A percentile compares a stretch with the other conserved stretches of the same genome.
phyloP scores from a whole-genome alignment of 2,329 filamentous ascomycete genomes.

The Colletotrichum costaricense region DNA sequence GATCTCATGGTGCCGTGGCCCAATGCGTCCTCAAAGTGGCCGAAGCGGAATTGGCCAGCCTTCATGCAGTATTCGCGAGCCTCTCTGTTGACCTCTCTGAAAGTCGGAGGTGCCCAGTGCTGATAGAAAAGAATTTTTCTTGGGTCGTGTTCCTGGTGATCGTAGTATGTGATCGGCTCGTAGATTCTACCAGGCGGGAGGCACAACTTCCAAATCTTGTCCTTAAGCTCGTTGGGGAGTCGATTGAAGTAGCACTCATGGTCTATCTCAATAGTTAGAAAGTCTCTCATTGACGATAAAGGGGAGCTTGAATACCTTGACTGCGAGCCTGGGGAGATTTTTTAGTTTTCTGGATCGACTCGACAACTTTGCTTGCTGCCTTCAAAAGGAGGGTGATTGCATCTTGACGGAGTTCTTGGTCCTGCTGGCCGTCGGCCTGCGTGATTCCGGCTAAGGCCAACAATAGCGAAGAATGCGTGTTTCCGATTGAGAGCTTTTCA shows the following conservation, averaged over 20 bases:
- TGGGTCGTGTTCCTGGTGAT: background rate
- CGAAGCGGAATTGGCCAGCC: background rate
- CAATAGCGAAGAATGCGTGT: background rate
- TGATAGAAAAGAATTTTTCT: background rate
- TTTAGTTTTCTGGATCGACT: background rate
- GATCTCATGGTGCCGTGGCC: background rate
- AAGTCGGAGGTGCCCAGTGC: background rate
- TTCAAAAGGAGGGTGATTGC: background rate
- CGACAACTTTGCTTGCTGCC: background rate
- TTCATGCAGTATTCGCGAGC: background rate
- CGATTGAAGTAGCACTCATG: background rate
- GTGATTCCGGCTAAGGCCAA: background rate
- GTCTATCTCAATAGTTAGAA: background rate
- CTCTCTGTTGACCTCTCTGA: background rate
- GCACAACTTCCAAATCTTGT: background rate
- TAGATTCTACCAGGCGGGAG: background rate
- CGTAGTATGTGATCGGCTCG: background rate
- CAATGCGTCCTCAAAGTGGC: background rate
- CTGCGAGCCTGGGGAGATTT: background rate
- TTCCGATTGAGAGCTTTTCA: background rate
- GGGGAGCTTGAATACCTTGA: background rate
- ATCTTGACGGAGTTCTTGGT: background rate
- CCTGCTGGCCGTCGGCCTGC: no score
- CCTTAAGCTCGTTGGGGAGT: background rate
- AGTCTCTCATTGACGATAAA: background rate